A percentile compares a stretch with the other conserved stretches of the same genome.
Evolutionary conservation across 106 monocot species (phyloP).

Genomic region (Dioscorea alata): DNA sequence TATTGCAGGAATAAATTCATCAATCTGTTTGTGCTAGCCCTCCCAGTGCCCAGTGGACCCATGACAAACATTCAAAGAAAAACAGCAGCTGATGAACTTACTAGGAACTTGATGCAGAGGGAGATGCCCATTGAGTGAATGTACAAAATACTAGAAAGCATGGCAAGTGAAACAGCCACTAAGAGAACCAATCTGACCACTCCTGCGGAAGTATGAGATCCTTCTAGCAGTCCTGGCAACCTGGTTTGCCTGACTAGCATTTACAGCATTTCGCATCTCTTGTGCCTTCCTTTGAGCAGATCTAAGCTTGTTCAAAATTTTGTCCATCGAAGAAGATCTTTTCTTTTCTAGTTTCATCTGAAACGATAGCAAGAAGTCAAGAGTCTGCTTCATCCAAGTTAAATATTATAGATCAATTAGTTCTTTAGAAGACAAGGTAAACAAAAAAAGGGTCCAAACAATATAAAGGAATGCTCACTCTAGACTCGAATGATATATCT

Average conservation of each 20-base stretch:
- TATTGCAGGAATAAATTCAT: too few species aligned
- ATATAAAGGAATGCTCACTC: too few species aligned
- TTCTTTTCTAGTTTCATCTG: constrained; percentile 95
- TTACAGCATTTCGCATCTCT: constrained; percentile 55
- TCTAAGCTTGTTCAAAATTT: constrained; percentile 66
- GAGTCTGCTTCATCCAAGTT: too few species aligned
- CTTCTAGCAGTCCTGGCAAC: constrained; percentile 22
- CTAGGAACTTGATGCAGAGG: too few species aligned
- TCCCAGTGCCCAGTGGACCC: too few species aligned
- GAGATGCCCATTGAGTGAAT: not conserved
- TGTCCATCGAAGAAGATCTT: constrained; percentile 88
- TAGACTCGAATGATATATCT: too few species aligned
- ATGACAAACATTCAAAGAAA: too few species aligned
- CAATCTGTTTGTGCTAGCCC: too few species aligned
- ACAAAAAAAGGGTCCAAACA: too few species aligned
- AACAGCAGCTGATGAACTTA: too few species aligned
- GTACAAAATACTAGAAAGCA: constrained; percentile 36
- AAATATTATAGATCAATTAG: too few species aligned
- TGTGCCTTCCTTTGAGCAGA: constrained; percentile 83
- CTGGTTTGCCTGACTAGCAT: constrained; percentile 26
- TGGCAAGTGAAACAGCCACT: constrained; percentile 78
- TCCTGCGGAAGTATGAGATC: constrained; percentile 25
- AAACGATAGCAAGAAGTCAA: not conserved
- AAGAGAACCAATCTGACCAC: constrained; percentile 37
- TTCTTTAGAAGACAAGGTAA: too few species aligned